A percentile compares a stretch with the other conserved stretches of the same genome.
Conservation (phyloP, 495 filamentous ascomycete species). For the Penicillium canariense region DNA sequence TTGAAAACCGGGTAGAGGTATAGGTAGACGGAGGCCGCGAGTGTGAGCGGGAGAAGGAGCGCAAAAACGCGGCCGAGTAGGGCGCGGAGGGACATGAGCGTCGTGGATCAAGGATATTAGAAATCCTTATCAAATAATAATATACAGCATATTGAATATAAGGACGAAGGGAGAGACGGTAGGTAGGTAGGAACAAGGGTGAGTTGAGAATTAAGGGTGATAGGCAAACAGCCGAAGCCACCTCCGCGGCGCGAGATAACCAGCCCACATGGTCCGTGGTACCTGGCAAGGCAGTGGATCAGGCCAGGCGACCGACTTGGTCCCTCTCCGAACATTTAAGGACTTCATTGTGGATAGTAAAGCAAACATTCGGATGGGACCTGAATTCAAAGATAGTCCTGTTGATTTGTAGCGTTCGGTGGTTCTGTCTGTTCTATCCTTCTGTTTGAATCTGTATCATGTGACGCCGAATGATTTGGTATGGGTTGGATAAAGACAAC, state of each 20-base stretch:
- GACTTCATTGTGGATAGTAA: no score
- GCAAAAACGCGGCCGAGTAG: slow-evolving; percentile 60
- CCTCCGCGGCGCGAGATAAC: not conserved
- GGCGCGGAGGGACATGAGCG: slow-evolving; percentile 53
- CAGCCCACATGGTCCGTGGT: not conserved
- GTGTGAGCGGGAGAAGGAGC: slow-evolving; percentile 66
- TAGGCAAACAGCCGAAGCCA: not conserved
- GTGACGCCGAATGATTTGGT: no score
- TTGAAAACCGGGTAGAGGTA: slow-evolving; percentile 86
- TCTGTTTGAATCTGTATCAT: no score
- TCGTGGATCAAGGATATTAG: slow-evolving; percentile 7
- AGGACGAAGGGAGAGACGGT: not conserved
- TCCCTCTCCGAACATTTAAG: no score
- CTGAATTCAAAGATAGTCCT: no score
- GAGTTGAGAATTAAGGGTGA: not conserved
- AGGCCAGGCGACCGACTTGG: not conserved
- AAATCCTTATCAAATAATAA: slow-evolving; percentile 16
- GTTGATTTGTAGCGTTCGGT: no score
- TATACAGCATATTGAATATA: slow-evolving; percentile 24
- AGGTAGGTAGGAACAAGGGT: not conserved
- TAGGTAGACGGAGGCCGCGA: slow-evolving; percentile 70
- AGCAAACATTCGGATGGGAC: no score
- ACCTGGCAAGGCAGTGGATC: not conserved
- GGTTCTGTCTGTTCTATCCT: no score
- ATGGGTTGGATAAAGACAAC: no score